Evolutionary conservation across 768 basidiomycete species (phyloP), one percentile per base, ranked within the genome.

Genomic region (Collybia sordida): DNA sequence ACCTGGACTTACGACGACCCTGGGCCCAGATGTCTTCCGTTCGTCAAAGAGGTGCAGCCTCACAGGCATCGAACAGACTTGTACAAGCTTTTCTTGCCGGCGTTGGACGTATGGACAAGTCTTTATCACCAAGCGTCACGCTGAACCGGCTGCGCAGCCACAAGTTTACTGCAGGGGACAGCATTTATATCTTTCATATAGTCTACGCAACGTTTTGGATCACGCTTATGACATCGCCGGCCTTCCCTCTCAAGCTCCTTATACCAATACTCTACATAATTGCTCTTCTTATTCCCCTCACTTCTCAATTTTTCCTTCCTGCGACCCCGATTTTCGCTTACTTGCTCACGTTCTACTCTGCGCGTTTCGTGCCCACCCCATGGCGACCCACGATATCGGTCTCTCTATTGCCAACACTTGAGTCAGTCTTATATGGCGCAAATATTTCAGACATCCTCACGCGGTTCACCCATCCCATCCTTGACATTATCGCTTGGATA

Each of bases 391-490:
- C 77, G 21, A 90, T 98, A 22, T 93, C 90, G 49, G 96, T 99
- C 55, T 86, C 91, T 27, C 78, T 98, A 8, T 85, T 99, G 4
- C 96, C 97, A 0, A 96, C 96, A 0, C 82, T 98, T 46, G 97
- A 99, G 64, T 84, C 89, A 17, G 93, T 97, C 23, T 78, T 98
- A 3, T 98, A 97, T 65, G 97, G 97, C 1, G 96, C 95, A 48
- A 98, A 98, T 70, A 93, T 98, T 50, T 96, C 93, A 28, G 95
- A 98, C 69, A 87, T 98, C 65, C 85, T 98, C 52, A 98, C 96
- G 19, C 82, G 93, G 15, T 95, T 85, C 70, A 98, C 96, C 8
- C 92, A 96, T 63, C 90, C 94, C 14, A 57, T 92, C 37, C 83
- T 99, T 53, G 96, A 98, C 65, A 81, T 98, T 60, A 61, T 97